phyloP scores from a whole-genome alignment of 495 filamentous ascomycete genomes.

The Tuber umbilicatum region DNA sequence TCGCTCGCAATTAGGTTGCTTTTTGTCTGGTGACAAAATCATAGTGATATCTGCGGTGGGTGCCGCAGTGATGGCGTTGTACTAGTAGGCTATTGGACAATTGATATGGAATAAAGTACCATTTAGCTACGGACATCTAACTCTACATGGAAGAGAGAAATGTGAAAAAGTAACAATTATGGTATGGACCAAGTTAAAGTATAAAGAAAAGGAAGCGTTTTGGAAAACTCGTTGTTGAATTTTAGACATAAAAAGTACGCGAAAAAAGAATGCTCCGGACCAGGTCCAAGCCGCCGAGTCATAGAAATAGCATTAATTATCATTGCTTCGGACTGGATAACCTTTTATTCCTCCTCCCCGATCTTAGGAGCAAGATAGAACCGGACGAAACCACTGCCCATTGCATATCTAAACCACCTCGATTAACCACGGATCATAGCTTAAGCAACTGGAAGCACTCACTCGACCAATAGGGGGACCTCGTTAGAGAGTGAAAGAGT shows the following conservation, averaged over 20 bases:
- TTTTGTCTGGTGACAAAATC: not conserved
- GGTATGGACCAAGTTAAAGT: not conserved
- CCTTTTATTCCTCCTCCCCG: slow-evolving; percentile 76
- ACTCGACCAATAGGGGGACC: slow-evolving; percentile 88
- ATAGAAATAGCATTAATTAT: not conserved
- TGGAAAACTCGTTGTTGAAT: not conserved
- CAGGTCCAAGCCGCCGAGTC: not conserved
- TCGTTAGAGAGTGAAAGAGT: slow-evolving; percentile 91
- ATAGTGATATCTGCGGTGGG: not conserved
- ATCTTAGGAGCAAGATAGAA: slow-evolving; percentile 99
- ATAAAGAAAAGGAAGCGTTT: not conserved
- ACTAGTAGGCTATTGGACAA: not conserved
- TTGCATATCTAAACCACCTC: slow-evolving; percentile 51
- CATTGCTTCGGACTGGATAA: not conserved
- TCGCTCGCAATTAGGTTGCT: not conserved
- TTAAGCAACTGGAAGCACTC: slow-evolving; percentile 6
- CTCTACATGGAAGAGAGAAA: not conserved
- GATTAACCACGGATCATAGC: not conserved
- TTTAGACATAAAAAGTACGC: not conserved
- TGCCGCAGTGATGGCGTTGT: too few species aligned
- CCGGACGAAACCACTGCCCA: slow-evolving; percentile 79
- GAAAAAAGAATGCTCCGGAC: not conserved
- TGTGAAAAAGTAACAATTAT: not conserved
- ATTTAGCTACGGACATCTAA: not conserved
- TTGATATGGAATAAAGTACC: not conserved